Evolutionary conservation across 331 rosid genomes (phyloP), one percentile per base, ranked within the genome.

Genomic region (Arachis monticola): DNA sequence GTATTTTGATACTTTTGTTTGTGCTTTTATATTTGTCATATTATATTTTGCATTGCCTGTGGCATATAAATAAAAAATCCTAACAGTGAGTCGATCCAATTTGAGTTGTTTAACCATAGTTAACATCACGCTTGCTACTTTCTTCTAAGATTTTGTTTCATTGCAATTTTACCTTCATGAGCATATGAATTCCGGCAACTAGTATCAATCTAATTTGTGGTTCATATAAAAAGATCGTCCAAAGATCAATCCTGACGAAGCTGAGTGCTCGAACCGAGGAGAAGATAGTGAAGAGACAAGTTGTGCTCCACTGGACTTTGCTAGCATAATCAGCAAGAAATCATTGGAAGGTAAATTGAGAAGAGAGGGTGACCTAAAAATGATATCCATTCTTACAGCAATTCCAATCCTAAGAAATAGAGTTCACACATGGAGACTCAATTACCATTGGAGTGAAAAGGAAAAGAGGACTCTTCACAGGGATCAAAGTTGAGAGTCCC

Each of bases 151-250:
- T 35, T 69, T 58, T 45, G 51, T 69, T 69, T 64, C 64, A 8
- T 57, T 81, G 65, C 60, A 57, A 17, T 41, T 70, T 60, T 32
- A 65, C 63, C 44, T 58, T n/a, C 6, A 1, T 70, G 2, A 72
- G 61, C 22, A 56, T 69, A 13, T 31, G 50, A 9, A 45, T 12
- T 70, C 27, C 46, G 68, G 2, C 31, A 48, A 10, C 10, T 76
- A n/a, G 9, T 45, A 45, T 64, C 22, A 6, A 61, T 62, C 70
- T 42, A 40, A 41, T 79, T 72, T 35, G 70, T 11, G 71, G 85
- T 78, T 70, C n/a, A 56, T 46, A 13, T 10, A 17, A 59, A 10
- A n/a, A 48, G 58, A 7, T 50, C 22, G 44, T 67, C 58, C 12
- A 46, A 46, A 1, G 5, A 35, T 30, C 62, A 35, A 9, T 8